These are phyloP conservation scores for Cardamine occulta DNA, from an alignment of 345 rosid genomes.

Conservation along the genomic window DNA sequence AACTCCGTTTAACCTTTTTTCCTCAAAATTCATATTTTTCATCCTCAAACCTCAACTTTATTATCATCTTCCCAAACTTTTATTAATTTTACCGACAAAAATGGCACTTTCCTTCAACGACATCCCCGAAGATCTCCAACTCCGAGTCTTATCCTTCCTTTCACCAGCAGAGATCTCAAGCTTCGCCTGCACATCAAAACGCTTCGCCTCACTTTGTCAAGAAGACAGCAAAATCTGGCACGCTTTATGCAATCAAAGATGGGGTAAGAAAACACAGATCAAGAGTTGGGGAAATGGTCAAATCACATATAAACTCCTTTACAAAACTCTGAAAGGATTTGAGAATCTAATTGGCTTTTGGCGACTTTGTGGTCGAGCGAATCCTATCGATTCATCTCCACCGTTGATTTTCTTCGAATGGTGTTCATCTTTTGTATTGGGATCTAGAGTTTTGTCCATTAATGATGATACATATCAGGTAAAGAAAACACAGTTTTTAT, in stretches of 20 bases:
- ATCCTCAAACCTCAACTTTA: background rate
- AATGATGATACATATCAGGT: constrained; percentile 54
- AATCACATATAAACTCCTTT: constrained; percentile 64
- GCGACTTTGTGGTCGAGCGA: constrained; percentile 75
- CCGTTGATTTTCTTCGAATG: constrained; percentile 78
- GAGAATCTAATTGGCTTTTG: constrained; percentile 87
- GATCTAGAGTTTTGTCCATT: constrained; percentile 63
- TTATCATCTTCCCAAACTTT: background rate
- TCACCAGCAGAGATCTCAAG: constrained; percentile 62
- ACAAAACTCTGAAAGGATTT: constrained; percentile 61
- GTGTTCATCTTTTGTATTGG: constrained; percentile 73
- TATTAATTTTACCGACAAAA: background rate
- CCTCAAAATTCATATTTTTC: too few relatives aligned
- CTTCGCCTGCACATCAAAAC: constrained; percentile 84
- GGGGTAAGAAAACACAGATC: constrained; percentile 82
- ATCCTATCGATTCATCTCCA: constrained; percentile 50
- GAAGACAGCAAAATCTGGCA: constrained; percentile 74
- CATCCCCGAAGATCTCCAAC: constrained; percentile 84
- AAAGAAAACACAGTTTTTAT: constrained; percentile 63
- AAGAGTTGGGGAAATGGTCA: constrained; percentile 71
- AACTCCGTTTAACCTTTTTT: background rate
- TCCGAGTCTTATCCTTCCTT: constrained; percentile 77
- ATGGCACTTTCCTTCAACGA: constrained; percentile 54
- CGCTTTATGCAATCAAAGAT: constrained; percentile 69
- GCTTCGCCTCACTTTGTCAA: constrained; percentile 60